Percentiles rank a stretch among this genome's conserved stretches.
Conservation (phyloP, 192 early-diverging fungal genomes). For the Dissophora ornata region DNA sequence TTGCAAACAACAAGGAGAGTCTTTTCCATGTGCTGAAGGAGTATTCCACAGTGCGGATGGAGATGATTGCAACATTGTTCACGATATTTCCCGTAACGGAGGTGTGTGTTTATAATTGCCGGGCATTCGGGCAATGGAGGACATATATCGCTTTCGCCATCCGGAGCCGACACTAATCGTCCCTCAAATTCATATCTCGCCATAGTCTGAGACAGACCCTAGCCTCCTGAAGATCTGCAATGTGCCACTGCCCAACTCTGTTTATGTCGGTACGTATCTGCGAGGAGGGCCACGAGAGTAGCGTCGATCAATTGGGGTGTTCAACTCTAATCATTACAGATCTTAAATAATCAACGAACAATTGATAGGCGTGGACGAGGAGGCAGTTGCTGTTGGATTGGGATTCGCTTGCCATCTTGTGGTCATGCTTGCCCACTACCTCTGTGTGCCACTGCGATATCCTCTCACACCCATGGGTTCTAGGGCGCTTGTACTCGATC, state of each 20-base stretch:
- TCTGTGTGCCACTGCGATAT: conserved; percentile 77
- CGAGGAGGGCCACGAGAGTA: not conserved
- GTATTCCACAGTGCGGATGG: conserved; percentile 55
- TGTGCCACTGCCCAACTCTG: conserved; percentile 68
- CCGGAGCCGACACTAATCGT: too few species aligned
- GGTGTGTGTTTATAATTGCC: conserved; percentile 33
- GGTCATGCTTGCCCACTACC: conserved; percentile 74
- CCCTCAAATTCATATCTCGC: too few species aligned
- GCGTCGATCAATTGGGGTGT: not conserved
- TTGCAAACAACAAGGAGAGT: conserved; percentile 56
- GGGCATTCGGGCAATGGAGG: too few species aligned
- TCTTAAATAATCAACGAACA: not conserved
- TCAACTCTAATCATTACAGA: not conserved
- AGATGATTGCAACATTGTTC: conserved; percentile 68
- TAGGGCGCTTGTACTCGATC: conserved; percentile 69
- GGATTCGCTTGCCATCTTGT: conserved; percentile 79
- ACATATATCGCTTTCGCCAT: too few species aligned
- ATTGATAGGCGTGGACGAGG: conserved; percentile 63
- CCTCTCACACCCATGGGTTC: conserved; percentile 82
- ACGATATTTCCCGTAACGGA: conserved; percentile 69
- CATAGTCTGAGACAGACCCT: conserved; percentile 58
- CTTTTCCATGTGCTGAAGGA: conserved; percentile 51
- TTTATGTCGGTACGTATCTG: conserved; percentile 51
- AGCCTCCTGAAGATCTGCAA: conserved; percentile 61
- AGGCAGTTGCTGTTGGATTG: conserved; percentile 72